Conservation (phyloP, 495 filamentous ascomycete genomes). For the Alectoria sarmentosa region DNA sequence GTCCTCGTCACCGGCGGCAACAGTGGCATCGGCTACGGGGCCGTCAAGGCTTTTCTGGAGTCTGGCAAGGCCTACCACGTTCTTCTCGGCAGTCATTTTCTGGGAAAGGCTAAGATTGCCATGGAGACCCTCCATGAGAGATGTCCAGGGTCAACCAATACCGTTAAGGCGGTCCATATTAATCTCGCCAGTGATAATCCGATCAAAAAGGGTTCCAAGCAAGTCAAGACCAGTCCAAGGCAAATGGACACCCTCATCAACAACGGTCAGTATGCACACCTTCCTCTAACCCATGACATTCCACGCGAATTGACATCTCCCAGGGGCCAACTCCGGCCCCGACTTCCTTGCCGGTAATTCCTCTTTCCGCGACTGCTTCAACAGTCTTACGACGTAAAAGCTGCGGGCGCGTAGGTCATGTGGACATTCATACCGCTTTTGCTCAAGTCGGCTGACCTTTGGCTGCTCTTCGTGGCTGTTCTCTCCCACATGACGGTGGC, state of each 20-base stretch:
- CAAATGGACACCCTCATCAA: slow-evolving; percentile 32
- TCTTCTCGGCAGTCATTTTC: slow-evolving; percentile 29
- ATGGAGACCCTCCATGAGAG: slow-evolving; percentile 28
- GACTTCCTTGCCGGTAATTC: slow-evolving; percentile 29
- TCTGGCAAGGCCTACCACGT: slow-evolving; percentile 31
- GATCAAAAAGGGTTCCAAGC: slow-evolving; percentile 30
- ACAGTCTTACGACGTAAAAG: slow-evolving; percentile 42
- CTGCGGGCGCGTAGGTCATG: slow-evolving; percentile 43
- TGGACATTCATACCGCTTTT: slow-evolving; percentile 42
- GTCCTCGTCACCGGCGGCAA: slow-evolving; percentile 39
- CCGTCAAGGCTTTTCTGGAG: slow-evolving; percentile 27
- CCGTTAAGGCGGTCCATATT: slow-evolving; percentile 27
- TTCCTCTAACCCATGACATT: no score
- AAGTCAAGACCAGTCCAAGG: slow-evolving; percentile 26
- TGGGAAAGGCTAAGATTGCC: slow-evolving; percentile 31
- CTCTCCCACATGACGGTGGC: slow-evolving; percentile 26
- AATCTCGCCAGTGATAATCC: slow-evolving; percentile 31
- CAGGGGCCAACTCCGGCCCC: slow-evolving; percentile 28
- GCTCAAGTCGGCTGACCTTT: slow-evolving; percentile 39
- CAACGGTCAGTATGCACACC: slow-evolving; percentile 29
- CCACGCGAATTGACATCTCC: background rate
- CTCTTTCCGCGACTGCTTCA: slow-evolving; percentile 39
- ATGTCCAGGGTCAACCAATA: slow-evolving; percentile 25
- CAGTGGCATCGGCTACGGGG: slow-evolving; percentile 37
- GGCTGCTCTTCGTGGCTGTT: slow-evolving; percentile 43